Evolutionary conservation across 2,329 filamentous ascomycete genomes (phyloP), one percentile per base, ranked within the genome.

Genomic region (Trichophyton rubrum): DNA sequence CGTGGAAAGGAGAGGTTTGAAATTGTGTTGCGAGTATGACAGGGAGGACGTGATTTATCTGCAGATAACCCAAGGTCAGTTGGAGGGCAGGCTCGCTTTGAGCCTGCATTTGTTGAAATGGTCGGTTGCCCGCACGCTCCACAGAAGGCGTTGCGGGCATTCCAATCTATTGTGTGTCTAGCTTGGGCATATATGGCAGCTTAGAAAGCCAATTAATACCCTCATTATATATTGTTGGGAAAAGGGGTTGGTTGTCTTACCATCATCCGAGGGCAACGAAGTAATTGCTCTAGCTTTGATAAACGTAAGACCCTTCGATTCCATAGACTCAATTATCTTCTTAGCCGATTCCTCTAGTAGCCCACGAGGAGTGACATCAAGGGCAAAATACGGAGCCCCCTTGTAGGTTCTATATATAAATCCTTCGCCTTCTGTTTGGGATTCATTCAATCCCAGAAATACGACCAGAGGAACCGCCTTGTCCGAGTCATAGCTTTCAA

Each of bases 1-100:
- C 91, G 84, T 2, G 92, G 92, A 79, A 96, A 97, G 69, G 82
- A 87, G 59, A 96, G 80, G 74, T 99, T 99, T 35, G 90, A 95
- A 53, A 99, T 77, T 27, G 89, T 90, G 43, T 84, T 87, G 59
- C 93, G 84, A 0, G 91, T 95, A 6, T 83, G 85, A 74, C 93
- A 99, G 17, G 86, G 81, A 1, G 80, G 80, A 7, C 90, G 85
- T 8, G 60, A 24, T 27, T 35, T 61, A 55, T 72, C 69, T 3
- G 64, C 66, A 2, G 68, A 64, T 47, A 66, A 67, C 2, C 72
- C 73, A n/a, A 69, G 65, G 65, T 79, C 76, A 6, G 68, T 75
- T 8, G 75, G 74, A 55, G 76, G 76, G 62, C 73, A 78, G 24
- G 70, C 68, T 38, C 76, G 73, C 65, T 79, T 78, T 15, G 72